phyloP scores from a whole-genome alignment of 1,139 yeast species.

The Candida glucosophila region DNA sequence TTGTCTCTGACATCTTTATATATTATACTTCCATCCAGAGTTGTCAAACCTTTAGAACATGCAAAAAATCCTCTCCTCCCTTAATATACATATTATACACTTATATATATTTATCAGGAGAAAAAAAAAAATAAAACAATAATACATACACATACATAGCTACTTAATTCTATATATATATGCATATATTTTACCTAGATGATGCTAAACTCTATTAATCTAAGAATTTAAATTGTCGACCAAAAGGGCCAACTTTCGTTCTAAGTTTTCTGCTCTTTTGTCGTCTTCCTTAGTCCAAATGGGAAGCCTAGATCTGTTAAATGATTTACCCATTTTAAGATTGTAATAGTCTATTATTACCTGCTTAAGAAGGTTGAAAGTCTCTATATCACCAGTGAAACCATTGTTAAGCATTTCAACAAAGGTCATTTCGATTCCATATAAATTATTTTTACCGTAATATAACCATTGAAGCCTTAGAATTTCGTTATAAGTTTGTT shows the following conservation, averaged over 20 bases:
- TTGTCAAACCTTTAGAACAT: no score
- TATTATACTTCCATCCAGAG: not conserved
- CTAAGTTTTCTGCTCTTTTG: slow-evolving; percentile 20
- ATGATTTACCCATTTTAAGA: slow-evolving; percentile 22
- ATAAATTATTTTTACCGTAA: slow-evolving; percentile 28
- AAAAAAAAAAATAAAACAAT: no score
- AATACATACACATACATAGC: no score
- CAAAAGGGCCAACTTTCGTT: slow-evolving; percentile 10
- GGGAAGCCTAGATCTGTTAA: slow-evolving; percentile 13
- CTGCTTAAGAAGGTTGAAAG: slow-evolving; percentile 28
- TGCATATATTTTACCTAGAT: not conserved
- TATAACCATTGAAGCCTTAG: slow-evolving; percentile 31
- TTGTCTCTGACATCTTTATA: not conserved
- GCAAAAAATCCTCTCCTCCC: no score
- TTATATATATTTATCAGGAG: no score
- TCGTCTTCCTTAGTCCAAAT: slow-evolving; percentile 34
- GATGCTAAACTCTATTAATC: no score
- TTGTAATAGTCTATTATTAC: slow-evolving; percentile 29
- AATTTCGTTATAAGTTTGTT: slow-evolving; percentile 34
- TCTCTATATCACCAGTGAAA: slow-evolving; percentile 26
- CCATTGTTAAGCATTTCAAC: slow-evolving; percentile 38
- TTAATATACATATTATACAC: no score
- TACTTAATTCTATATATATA: not conserved
- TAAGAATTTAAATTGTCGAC: slow-evolving; percentile 3
- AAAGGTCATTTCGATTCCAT: slow-evolving; percentile 24